phyloP scores from a whole-genome alignment of 1,139 yeast species.

The Lodderomyces pseudojiufengensis region DNA sequence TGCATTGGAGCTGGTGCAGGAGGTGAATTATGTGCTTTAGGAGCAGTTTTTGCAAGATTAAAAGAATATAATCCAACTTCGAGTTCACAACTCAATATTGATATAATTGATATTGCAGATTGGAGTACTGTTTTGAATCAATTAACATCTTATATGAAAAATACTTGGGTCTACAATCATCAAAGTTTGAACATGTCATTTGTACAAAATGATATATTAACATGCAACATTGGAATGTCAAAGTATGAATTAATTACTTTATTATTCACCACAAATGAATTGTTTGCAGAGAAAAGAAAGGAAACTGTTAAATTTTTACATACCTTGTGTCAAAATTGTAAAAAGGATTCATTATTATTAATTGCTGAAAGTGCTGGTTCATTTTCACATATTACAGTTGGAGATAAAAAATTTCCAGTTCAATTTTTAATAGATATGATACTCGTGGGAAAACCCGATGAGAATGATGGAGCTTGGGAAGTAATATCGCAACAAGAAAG shows the following conservation, averaged over 20 bases:
- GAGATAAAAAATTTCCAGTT: slow-evolving; percentile 74
- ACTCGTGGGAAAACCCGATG: slow-evolving; percentile 53
- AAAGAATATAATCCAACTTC: slow-evolving; percentile 38
- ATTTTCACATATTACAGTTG: slow-evolving; percentile 74
- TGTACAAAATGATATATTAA: slow-evolving; percentile 46
- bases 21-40: slow-evolving; percentile 72
- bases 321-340: slow-evolving; percentile 43
- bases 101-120: slow-evolving; percentile 72
- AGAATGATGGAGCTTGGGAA: slow-evolving; percentile 59
- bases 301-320: slow-evolving; percentile 62
- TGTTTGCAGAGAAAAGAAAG: slow-evolving; percentile 65
- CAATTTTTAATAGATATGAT: slow-evolving; percentile 76
- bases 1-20: slow-evolving; percentile 91
- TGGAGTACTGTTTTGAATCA: slow-evolving; percentile 57
- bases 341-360: slow-evolving; percentile 54
- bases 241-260: slow-evolving; percentile 54
- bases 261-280: slow-evolving; percentile 82
- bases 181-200: slow-evolving; percentile 44
- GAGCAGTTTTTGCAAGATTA: slow-evolving; percentile 52
- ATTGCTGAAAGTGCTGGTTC: slow-evolving; percentile 90
- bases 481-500: slow-evolving; percentile 65
- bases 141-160: slow-evolving; percentile 39
- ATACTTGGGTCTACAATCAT: slow-evolving; percentile 50
- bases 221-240: slow-evolving; percentile 5
- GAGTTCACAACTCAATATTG: slow-evolving; percentile 37